Base-by-base conservation (phyloP, 352 stramenopile species). In the Pythium aquatile region DNA sequence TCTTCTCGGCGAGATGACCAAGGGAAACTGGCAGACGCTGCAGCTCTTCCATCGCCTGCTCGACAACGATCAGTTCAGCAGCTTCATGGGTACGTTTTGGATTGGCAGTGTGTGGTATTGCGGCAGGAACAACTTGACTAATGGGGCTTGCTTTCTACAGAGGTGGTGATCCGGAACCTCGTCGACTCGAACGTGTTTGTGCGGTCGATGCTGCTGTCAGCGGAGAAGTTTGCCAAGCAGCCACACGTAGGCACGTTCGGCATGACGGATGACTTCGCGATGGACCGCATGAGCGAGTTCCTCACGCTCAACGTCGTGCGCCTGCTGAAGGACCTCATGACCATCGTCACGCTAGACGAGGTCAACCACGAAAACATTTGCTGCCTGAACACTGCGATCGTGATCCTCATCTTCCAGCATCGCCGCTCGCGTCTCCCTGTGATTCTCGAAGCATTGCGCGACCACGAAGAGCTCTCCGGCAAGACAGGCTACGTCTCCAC, bases 351-450 rank as follows among this genome's bases (percentile, higher is more conserved):
- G 58, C 78, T 98, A 59, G 84, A 93, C 26, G 96, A 98, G 55
- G 91, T 98, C 65, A 98, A 98, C 67, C 95, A 99, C 72, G 96
- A 98, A 72, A 99, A 98, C 70, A 98, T 99, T 76, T 98, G 96
- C 80, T 98, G 94, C 60, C 72, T 99, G 33, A 99, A 99, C 79
- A 98, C 96, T 46, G 93, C 93, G 10, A 89, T 99, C 37, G 86
- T 98, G 30, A 94, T 99, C 62, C 72, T 98, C 20, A 90, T 99
- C 6, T 98, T 98, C 68, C 90, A 97, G 57, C 76, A 97, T 63
- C 91, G 91, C n/a, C 82, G 91, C n/a, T 60, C 82, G 13, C 76
- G 93, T 24, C 78, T 98, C 5, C 69, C 85, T 7, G 61, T 62
- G 9, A 80, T 98, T 42, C 63, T 95, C 1, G 68, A 85, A 29